Conservation (phyloP, 2,329 filamentous ascomycete genomes). For the Fusarium ramigenum region DNA sequence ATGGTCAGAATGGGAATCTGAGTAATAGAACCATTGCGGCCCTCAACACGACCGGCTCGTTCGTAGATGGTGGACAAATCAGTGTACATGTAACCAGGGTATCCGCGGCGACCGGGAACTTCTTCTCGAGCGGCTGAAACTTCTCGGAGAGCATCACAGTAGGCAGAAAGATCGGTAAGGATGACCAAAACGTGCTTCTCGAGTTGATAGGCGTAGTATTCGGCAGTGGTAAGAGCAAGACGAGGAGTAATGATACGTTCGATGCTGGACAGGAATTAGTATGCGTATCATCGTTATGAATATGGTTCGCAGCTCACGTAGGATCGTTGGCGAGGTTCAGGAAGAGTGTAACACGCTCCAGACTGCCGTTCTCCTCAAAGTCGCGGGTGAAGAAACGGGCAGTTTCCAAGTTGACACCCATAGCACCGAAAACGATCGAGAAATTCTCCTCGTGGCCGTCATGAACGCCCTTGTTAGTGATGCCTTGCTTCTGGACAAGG, state of each 20-base stretch:
- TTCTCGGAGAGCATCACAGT: slow-evolving; percentile 98
- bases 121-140: slow-evolving; percentile 98
- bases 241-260: slow-evolving; percentile 99
- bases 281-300: not conserved
- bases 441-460: slow-evolving; percentile 99
- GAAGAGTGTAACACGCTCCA: slow-evolving; percentile 97
- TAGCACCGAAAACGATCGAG: slow-evolving; percentile 98
- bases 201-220: slow-evolving; percentile 99
- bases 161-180: slow-evolving; percentile 95
- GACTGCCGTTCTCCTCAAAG: slow-evolving; percentile 98
- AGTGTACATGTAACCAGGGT: slow-evolving; percentile 99
- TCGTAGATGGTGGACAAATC: slow-evolving; percentile 99
- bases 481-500: slow-evolving; percentile 80
- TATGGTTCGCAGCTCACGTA: slow-evolving; percentile 72
- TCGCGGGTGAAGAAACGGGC: slow-evolving; percentile 98
- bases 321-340: slow-evolving; percentile 99
- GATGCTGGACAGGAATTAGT: slow-evolving; percentile 68
- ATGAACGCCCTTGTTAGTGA: slow-evolving; percentile 92
- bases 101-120: slow-evolving; percentile 98
- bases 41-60: slow-evolving; percentile 95
- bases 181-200: slow-evolving; percentile 99
- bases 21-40: slow-evolving; percentile 97
- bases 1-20: slow-evolving; percentile 99
- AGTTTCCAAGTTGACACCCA: slow-evolving; percentile 99
- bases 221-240: slow-evolving; percentile 95